These are phyloP conservation scores for Hagleromyces aurorensis DNA, from an alignment of 805 yeast species.

Conservation along the genomic window DNA sequence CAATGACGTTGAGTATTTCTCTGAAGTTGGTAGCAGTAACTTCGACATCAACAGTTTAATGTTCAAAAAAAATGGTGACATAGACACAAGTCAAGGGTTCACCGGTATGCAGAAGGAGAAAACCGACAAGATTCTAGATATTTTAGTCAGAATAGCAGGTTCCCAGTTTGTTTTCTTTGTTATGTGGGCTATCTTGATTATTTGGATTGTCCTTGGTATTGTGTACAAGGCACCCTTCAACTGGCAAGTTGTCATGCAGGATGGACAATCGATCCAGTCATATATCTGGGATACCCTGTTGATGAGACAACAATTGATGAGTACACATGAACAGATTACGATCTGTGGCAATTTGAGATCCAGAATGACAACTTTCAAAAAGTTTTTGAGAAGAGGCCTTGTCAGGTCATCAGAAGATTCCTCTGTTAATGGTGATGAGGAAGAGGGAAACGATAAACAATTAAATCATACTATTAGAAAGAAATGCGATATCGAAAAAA, in stretches of 20 bases:
- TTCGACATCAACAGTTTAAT: no score
- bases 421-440: slow-evolving; percentile 1
- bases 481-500: slow-evolving; percentile 1
- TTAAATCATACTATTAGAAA: background rate
- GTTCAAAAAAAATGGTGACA: slow-evolving; percentile 13
- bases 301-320: slow-evolving; percentile 34
- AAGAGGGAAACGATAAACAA: background rate
- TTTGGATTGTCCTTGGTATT: slow-evolving; percentile 27
- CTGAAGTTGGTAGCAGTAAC: slow-evolving; percentile 6
- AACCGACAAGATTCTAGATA: slow-evolving; percentile 19
- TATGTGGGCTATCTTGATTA: slow-evolving; percentile 23
- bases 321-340: slow-evolving; percentile 22
- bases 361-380: slow-evolving; percentile 20
- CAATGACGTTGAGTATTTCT: slow-evolving; percentile 5
- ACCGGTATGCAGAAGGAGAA: slow-evolving; percentile 23
- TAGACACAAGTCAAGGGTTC: slow-evolving; percentile 17
- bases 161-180: slow-evolving; percentile 21
- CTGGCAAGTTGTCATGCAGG: slow-evolving; percentile 38
- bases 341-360: slow-evolving; percentile 27
- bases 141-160: slow-evolving; percentile 26
- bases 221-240: slow-evolving; percentile 26
- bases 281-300: slow-evolving; percentile 36
- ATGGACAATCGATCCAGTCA: slow-evolving; percentile 35
- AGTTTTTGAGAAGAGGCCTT: slow-evolving; percentile 7
- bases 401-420: background rate